A percentile compares a stretch with the other conserved stretches of the same genome.
phyloP scores from a whole-genome alignment of 164 flowering plant species.

The Warburgia ugandensis region DNA sequence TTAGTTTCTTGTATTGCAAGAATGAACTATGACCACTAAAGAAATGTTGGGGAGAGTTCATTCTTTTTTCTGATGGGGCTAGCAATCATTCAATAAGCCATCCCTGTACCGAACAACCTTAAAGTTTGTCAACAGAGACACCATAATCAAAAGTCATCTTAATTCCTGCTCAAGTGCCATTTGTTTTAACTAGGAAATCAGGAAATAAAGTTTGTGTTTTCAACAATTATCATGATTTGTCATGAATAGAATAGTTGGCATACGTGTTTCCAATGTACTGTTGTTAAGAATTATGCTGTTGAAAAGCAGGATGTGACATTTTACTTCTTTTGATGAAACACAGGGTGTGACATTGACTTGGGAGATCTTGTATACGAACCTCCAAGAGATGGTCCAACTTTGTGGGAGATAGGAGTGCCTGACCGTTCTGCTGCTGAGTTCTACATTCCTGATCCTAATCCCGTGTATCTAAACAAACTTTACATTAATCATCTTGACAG shows the following conservation, averaged over 20 bases:
- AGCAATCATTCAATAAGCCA: no score
- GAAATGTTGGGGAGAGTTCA: background rate
- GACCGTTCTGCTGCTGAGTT: conserved; percentile 82
- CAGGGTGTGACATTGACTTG: conserved; percentile 54
- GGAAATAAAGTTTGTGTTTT: no score
- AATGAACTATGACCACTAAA: background rate
- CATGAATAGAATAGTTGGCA: no score
- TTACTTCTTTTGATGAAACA: background rate
- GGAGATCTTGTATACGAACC: conserved; percentile 61
- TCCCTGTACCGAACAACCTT: no score
- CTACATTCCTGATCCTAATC: conserved; percentile 71
- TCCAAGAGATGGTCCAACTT: conserved; percentile 78
- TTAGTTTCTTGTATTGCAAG: background rate
- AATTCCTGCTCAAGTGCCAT: no score
- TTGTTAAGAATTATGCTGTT: conserved; percentile 35
- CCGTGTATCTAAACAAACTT: conserved; percentile 51
- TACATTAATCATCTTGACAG: conserved; percentile 55
- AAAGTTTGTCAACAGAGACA: no score
- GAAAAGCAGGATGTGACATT: conserved; percentile 47
- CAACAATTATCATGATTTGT: no score
- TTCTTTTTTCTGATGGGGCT: no score
- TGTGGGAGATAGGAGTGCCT: conserved; percentile 92
- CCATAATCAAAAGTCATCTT: no score
- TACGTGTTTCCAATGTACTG: no score
- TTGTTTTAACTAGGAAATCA: background rate